Evolutionary conservation across 805 yeast genomes (phyloP), one percentile per base, ranked within the genome.

Genomic region (Saccharomycopsis javanensis): DNA sequence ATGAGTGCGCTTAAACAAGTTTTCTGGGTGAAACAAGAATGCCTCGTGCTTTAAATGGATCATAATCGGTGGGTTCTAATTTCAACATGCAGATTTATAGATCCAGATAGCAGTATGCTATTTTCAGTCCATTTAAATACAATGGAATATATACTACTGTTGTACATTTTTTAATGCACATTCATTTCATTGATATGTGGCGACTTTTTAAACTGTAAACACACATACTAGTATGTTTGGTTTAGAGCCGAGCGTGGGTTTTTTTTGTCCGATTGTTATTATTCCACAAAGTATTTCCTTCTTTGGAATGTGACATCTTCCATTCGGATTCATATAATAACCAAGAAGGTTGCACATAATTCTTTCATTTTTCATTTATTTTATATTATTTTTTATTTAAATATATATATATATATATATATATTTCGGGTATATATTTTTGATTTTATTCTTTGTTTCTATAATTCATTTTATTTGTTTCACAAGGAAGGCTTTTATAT

Each of bases 81-180:
- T 42, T 42, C 48, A 42, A 42, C 48, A 42, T 42, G 48, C 48
- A 42, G 48, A n/a, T n/a, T 10, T 18, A 42, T 28, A 28, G 48
- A 42, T 42, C 48, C 48, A 42, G 48, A 42, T n/a, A 2, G 25
- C 8, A 42, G 48, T 42, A 11, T 18, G 25, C 48, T 42, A 42
- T 10, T 20, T n/a, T 20, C 15, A 11, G 23, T n/a, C 11, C 28
- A 42, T 8, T 13, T 23, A 42, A 23, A n/a, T n/a, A n/a, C n/a
- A n/a, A n/a, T n/a, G n/a, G n/a, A n/a, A n/a, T n/a, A n/a, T 8
- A 23, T 20, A 42, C 5, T 16, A 23, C 25, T 42, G 48, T 23
- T 10, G n/a, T 23, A 18, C 5, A 2, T 8, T 6, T 11, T 4
- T 16, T 20, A 18, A 42, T 20, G 28, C 48, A 42, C 48, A 42